Evolutionary conservation across 805 yeast species (phyloP).

Genomic region (Aciculoconidium aculeatum): DNA sequence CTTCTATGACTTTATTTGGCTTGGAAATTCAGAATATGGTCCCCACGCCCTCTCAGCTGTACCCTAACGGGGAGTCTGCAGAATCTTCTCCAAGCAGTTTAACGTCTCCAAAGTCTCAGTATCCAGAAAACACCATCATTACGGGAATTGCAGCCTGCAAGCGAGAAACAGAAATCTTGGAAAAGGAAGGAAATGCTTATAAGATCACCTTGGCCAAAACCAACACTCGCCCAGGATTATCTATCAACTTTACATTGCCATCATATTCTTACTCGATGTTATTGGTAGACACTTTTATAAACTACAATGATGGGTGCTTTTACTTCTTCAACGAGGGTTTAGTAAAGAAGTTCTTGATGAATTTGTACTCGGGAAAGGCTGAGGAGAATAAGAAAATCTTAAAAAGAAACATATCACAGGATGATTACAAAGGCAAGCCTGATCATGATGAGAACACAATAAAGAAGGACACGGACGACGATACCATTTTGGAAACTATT

Average conservation of each 20-base stretch:
- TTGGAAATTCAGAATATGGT: conserved; percentile 68
- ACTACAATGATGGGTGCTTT: conserved; percentile 79
- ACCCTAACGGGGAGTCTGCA: conserved; percentile 13
- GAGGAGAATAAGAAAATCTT: conserved; percentile 33
- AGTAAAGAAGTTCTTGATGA: conserved; percentile 59
- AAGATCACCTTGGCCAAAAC: conserved; percentile 63
- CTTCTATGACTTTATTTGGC: conserved; percentile 79
- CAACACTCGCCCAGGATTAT: conserved; percentile 59
- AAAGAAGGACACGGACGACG: conserved; percentile 40
- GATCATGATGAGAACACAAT: conserved; percentile 35
- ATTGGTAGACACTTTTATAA: conserved; percentile 68
- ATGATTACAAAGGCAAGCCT: conserved; percentile 14
- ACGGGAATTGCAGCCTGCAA: conserved; percentile 9
- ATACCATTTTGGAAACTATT: conserved; percentile 65
- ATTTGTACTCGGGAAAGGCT: conserved; percentile 51
- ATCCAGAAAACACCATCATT: neutral
- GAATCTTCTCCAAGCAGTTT: conserved; percentile 8
- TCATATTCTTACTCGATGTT: conserved; percentile 72
- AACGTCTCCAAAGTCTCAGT: conserved; percentile 7
- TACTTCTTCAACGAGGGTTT: conserved; percentile 80
- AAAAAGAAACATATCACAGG: conserved; percentile 24
- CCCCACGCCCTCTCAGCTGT: conserved; percentile 21
- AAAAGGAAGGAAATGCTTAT: conserved; percentile 73
- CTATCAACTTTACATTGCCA: conserved; percentile 69
- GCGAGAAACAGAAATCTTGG: conserved; percentile 53